Base-by-base conservation (phyloP, 2,329 filamentous ascomycete genomes). In the Chaetomiaceae sp. region DNA sequence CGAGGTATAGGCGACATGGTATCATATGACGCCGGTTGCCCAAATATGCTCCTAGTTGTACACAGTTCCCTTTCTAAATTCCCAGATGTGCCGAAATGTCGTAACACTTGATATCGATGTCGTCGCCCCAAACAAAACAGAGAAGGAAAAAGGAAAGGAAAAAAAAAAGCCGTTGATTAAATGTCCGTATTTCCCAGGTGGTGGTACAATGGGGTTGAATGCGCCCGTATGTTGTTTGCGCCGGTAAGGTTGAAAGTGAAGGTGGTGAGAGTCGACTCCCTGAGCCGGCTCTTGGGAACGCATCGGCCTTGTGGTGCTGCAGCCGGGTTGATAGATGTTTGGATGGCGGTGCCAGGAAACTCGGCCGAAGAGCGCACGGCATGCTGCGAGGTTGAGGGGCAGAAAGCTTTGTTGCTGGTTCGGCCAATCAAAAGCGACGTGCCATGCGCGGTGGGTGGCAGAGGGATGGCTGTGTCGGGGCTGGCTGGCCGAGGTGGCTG, bases 141-240 rank as follows among this genome's bases (percentile, higher is more conserved):
- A 32, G 33, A 54, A 27, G 21, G 47, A 56, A 54, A 47, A 38
- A 38, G 18, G 10, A 27, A 42, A 48, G 41, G 38, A 54, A 52
- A 41, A 48, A 54, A 10, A 42, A 52, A 55, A 54, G 30, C 37
- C 50, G 55, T 53, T 61, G 61, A 64, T 64, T 64, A 65, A 60
- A 62, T 25, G 48, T 57, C 40, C 37, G 53, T 62, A 64, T 16
- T n/a, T 44, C 41, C 47, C 49, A 54, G 41, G 38, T 59, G 55
- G 56, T 63, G 54, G 57, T 65, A 64, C 61, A 65, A 45, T 33
- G 33, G 27, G 33, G 21, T 48, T 36, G 48, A 54, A 56, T 58
- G 57, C 55, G 58, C 46, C 38, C 33, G 33, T 33, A 18, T 46
- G 40, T 20, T 18, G n/a, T 32, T 37, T 37, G 51, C 37, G 53